phyloP scores from a whole-genome alignment of 352 stramenopile genomes.

The Phytophthora chlamydospora region DNA sequence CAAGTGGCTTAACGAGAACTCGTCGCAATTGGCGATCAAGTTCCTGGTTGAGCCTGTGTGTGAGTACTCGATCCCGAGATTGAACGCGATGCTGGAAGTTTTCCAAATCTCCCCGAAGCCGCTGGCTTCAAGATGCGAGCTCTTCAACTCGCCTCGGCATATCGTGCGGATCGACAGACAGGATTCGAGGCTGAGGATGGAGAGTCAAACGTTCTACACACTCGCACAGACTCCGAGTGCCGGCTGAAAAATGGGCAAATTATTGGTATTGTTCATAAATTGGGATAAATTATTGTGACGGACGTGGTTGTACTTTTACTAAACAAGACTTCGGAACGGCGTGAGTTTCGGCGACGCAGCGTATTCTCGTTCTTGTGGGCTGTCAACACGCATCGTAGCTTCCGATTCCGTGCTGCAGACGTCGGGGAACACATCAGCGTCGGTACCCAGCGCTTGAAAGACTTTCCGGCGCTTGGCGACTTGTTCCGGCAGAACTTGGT shows the following conservation, averaged over 20 bases:
- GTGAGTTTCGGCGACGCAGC: background rate
- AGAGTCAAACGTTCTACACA: constrained; percentile 24
- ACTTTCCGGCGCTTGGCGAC: constrained; percentile 36
- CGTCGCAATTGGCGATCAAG: constrained; percentile 22
- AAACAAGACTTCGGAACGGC: background rate
- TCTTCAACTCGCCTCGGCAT: constrained; percentile 22
- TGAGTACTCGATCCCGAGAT: constrained; percentile 36
- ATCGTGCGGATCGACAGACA: constrained; percentile 27
- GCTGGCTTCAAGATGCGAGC: constrained; percentile 19
- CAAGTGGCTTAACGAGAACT: constrained; percentile 36
- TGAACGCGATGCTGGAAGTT: constrained; percentile 38
- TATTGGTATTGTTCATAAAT: background rate
- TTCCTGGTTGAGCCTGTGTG: constrained; percentile 36
- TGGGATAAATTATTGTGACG: constrained; percentile 5
- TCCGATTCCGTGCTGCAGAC: constrained; percentile 18
- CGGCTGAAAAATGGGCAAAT: background rate
- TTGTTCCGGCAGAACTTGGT: constrained; percentile 47
- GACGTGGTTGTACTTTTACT: background rate
- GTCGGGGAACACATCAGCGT: constrained; percentile 4
- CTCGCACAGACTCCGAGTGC: constrained; percentile 18
- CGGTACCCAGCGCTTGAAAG: constrained; percentile 26
- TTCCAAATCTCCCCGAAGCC: constrained; percentile 42
- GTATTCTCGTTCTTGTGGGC: background rate
- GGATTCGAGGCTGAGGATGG: constrained; percentile 8
- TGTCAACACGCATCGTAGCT: constrained; percentile 6